A percentile compares a stretch with the other conserved stretches of the same genome.
These are phyloP conservation scores for Wickerhamiella pararugosa DNA, from an alignment of 1,139 yeast species.

Conservation along the genomic window DNA sequence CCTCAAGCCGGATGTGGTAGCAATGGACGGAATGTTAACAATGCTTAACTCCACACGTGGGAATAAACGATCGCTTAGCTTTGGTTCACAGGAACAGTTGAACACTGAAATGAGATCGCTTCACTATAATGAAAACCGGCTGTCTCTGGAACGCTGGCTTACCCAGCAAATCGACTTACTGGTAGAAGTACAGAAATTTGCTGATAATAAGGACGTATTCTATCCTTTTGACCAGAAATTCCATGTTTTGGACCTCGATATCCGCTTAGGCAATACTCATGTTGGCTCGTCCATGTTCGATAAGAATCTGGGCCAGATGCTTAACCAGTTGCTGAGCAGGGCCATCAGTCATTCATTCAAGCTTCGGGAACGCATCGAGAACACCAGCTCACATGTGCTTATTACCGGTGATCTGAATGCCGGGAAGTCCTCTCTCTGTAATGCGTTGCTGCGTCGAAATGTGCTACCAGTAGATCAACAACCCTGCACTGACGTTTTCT, in stretches of 20 bases:
- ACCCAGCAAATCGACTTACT: slow-evolving; percentile 40
- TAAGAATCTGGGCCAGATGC: slow-evolving; percentile 48
- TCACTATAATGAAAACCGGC: slow-evolving; percentile 52
- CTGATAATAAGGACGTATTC: slow-evolving; percentile 36
- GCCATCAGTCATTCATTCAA: slow-evolving; percentile 55
- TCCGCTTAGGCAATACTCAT: slow-evolving; percentile 41
- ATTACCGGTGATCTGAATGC: slow-evolving; percentile 96
- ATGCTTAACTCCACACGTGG: slow-evolving; percentile 8
- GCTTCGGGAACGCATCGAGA: slow-evolving; percentile 72
- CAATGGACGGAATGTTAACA: slow-evolving; percentile 13
- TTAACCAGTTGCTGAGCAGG: slow-evolving; percentile 48
- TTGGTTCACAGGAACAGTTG: slow-evolving; percentile 19
- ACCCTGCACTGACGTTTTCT: slow-evolving; percentile 93
- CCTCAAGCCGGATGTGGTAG: slow-evolving; percentile 13
- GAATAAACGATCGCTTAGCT: slow-evolving; percentile 12
- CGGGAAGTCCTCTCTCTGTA: slow-evolving; percentile 93
- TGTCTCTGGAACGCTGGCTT: slow-evolving; percentile 48
- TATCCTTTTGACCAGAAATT: slow-evolving; percentile 25
- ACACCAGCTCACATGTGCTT: slow-evolving; percentile 82
- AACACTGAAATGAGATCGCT: slow-evolving; percentile 43
- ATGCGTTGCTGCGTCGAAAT: slow-evolving; percentile 65
- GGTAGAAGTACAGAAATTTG: slow-evolving; percentile 40
- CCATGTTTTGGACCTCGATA: slow-evolving; percentile 46
- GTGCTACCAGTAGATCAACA: slow-evolving; percentile 92
- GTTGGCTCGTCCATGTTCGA: slow-evolving; percentile 38